Evolutionary conservation across 2,329 filamentous ascomycete species (phyloP).

Genomic region (Grosmannia huntii): DNA sequence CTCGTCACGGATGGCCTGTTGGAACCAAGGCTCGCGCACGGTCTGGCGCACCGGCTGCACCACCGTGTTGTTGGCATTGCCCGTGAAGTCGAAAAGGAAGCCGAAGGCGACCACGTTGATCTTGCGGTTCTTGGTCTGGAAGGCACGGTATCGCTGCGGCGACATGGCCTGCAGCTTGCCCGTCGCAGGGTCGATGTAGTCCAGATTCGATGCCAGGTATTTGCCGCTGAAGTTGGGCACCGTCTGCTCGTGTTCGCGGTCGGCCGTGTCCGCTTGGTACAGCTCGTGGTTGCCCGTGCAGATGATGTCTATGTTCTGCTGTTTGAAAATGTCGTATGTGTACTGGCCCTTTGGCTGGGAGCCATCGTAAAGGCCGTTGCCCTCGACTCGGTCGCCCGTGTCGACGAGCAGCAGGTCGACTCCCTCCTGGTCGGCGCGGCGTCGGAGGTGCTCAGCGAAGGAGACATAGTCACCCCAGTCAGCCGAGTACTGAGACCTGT

Average conservation of each 20-base stretch:
- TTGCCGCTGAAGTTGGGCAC: conserved; percentile 69
- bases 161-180: conserved; percentile 65
- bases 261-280: conserved; percentile 67
- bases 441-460: conserved; percentile 71
- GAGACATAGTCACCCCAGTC: conserved; percentile 98
- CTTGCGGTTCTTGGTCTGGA: conserved; percentile 80
- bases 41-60: conserved; percentile 71
- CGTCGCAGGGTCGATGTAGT: conserved; percentile 60
- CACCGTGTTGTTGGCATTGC: conserved; percentile 81
- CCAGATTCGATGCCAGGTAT: conserved; percentile 86
- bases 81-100: conserved; percentile 87
- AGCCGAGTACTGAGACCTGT: conserved; percentile 74
- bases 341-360: conserved; percentile 80
- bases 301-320: conserved; percentile 74
- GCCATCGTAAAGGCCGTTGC: conserved; percentile 87
- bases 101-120: conserved; percentile 80
- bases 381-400: conserved; percentile 84
- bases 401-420: conserved; percentile 87
- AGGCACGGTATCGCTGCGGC: conserved; percentile 63
- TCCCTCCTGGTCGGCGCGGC: conserved; percentile 64
- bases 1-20: conserved; percentile 69
- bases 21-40: conserved; percentile 79
- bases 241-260: conserved; percentile 65
- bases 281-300: conserved; percentile 92
- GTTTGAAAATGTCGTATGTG: conserved; percentile 72